phyloP scores from a whole-genome alignment of 73 alveolate genomes.

The Paramecium caudatum region DNA sequence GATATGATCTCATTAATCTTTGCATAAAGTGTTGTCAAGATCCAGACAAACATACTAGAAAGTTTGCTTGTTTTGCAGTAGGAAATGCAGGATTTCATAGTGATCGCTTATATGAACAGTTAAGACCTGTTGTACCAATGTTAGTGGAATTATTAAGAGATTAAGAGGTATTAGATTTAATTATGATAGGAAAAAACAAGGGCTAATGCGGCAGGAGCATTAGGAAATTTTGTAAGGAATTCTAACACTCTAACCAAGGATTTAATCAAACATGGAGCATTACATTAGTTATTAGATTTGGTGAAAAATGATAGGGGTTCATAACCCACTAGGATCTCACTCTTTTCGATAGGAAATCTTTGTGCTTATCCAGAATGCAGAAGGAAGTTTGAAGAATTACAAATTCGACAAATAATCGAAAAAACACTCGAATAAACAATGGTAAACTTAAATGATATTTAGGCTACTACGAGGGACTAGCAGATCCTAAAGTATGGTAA shows the following conservation, averaged over 20 bases:
- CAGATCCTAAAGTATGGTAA: constrained; percentile 86
- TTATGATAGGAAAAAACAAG: constrained; percentile 94
- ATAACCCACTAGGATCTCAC: constrained; percentile 95
- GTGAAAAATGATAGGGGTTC: constrained; percentile 93
- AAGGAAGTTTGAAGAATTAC: constrained; percentile 93
- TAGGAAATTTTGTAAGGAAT: constrained; percentile 98
- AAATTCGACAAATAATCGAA: constrained; percentile 91
- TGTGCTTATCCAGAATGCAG: constrained; percentile 94
- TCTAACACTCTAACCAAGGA: constrained; percentile 93
- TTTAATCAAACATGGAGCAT: constrained; percentile 95
- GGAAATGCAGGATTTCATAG: constrained; percentile 99
- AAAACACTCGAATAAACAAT: constrained; percentile 49
- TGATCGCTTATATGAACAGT: constrained; percentile 94
- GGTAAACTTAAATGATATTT: neutral
- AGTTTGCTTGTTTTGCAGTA: constrained; percentile 99
- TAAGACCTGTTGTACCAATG: constrained; percentile 97
- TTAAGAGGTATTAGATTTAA: constrained; percentile 80
- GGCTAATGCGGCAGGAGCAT: constrained; percentile 99
- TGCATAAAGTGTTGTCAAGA: constrained; percentile 97
- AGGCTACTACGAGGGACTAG: constrained; percentile 78
- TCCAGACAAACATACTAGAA: constrained; percentile 97
- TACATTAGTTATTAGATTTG: constrained; percentile 90
- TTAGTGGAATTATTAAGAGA: constrained; percentile 96
- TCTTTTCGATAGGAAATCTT: constrained; percentile 97
- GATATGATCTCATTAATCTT: constrained; percentile 93